Evolutionary conservation across 768 basidiomycete genomes (phyloP), one percentile per base, ranked within the genome.

Genomic region (Brasilioporus rufonigricans): DNA sequence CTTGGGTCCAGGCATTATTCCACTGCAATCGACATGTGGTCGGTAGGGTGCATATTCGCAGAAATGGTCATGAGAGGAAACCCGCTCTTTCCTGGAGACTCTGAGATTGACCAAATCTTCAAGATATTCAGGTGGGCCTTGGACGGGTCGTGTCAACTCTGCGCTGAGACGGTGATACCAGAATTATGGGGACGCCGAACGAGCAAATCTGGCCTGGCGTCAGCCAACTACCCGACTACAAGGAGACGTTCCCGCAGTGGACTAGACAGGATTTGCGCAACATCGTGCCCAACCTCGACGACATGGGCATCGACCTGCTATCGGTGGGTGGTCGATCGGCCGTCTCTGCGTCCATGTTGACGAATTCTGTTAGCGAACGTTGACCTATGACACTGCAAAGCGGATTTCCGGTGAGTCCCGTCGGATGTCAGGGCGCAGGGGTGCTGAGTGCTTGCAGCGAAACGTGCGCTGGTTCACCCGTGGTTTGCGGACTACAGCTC

Each of bases 101-200:
- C 97, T 26, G 97, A 99, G 75, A 99, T 98, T 67, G 97, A 99
- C 74, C 97, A 99, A 77, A 98, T 98, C 60, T 98, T 98, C 83
- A 89, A 93, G 73, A 99, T 99, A 65, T 99, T 98, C 81, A 84
- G 92, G 97, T 95, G 58, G 49, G 59, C 53, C 12, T 23, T 14
- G 26, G 26, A 19, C 13, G 39, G 19, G 7, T 3, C 9, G 24
- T 16, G 36, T 40, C 12, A 32, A 33, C 21, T 10, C 14, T 46
- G 31, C 18, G 41, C 53, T 60, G 44, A 51, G 31, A 56, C 24
- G n/a, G 41, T 26, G 31, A 14, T 10, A 53, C 26, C 62, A 98
- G 97, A 65, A 83, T 97, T 27, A 81, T 99, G 44, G 97, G 97
- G 26, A 99, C 97, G 29, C 97, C 97, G 0, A 87, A 82, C 64